Percentiles rank a stretch among this genome's conserved stretches.
Evolutionary conservation across 148 eudicot genomes (phyloP).

Genomic region (Arctostaphylos glauca): DNA sequence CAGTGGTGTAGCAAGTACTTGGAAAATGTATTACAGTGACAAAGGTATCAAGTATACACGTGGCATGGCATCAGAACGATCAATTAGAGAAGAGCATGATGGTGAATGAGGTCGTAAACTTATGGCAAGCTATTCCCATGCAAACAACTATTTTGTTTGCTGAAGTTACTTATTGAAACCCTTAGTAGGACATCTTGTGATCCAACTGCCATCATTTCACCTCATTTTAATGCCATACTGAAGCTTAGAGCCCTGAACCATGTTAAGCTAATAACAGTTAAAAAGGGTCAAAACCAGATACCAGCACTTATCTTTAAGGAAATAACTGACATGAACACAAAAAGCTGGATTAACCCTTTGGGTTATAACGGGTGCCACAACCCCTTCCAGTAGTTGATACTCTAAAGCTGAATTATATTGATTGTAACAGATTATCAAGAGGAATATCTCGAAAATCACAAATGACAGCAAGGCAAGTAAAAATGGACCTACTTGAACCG

Average conservation of each 20-base stretch:
- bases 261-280: background rate
- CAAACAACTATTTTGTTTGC: background rate
- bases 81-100: background rate
- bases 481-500: background rate
- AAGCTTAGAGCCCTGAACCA: background rate
- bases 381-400: background rate
- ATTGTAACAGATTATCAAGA: background rate
- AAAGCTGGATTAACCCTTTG: background rate
- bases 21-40: background rate
- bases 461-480: background rate
- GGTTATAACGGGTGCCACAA: background rate
- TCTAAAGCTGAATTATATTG: too few relatives aligned
- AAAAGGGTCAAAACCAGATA: background rate
- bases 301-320: background rate
- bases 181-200: background rate
- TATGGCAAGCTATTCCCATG: background rate
- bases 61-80: background rate
- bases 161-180: background rate
- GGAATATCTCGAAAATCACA: background rate
- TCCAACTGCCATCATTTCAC: background rate
- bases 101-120: background rate
- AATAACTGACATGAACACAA: background rate
- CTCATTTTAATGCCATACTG: background rate
- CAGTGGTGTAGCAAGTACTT: background rate
- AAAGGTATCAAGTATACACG: background rate